A percentile compares a stretch with the other conserved stretches of the same genome.
Conservation (phyloP, 306 rosid genomes). For the Purshia tridentata region DNA sequence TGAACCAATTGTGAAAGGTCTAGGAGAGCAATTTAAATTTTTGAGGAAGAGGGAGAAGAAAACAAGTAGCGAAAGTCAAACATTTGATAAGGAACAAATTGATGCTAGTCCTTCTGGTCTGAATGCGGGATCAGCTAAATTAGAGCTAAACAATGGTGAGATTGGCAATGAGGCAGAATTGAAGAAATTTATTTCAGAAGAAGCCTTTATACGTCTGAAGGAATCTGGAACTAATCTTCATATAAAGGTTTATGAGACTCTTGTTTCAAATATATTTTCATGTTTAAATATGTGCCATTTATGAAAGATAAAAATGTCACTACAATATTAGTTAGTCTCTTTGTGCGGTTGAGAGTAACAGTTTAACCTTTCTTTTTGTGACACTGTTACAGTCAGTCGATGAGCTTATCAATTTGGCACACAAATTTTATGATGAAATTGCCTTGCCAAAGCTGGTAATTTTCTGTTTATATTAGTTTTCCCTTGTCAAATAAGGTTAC, state of each 20-base stretch:
- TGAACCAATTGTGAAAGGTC: conserved; percentile 74
- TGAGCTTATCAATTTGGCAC: conserved; percentile 70
- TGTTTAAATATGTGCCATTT: neutral
- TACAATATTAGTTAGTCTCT: neutral
- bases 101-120: conserved; percentile 24
- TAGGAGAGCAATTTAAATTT: conserved; percentile 80
- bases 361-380: conserved; percentile 31
- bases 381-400: conserved; percentile 62
- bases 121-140: conserved; percentile 27
- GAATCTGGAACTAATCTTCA: conserved; percentile 87
- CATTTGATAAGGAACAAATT: conserved; percentile 42
- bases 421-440: conserved; percentile 75
- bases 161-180: conserved; percentile 39
- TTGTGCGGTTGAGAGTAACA: conserved; percentile 19
- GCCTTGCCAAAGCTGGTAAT: conserved; percentile 97
- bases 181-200: conserved; percentile 60
- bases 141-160: conserved; percentile 44
- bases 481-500: conserved; percentile 8
- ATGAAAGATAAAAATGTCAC: neutral
- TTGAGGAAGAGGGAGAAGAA: conserved; percentile 83
- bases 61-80: conserved; percentile 18
- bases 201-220: conserved; percentile 60
- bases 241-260: conserved; percentile 56
- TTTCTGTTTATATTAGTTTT: conserved; percentile 10
- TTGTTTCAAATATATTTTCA: neutral